These are phyloP conservation scores for Boletus huronensis DNA, from an alignment of 768 basidiomycete genomes.

Conservation along the genomic window DNA sequence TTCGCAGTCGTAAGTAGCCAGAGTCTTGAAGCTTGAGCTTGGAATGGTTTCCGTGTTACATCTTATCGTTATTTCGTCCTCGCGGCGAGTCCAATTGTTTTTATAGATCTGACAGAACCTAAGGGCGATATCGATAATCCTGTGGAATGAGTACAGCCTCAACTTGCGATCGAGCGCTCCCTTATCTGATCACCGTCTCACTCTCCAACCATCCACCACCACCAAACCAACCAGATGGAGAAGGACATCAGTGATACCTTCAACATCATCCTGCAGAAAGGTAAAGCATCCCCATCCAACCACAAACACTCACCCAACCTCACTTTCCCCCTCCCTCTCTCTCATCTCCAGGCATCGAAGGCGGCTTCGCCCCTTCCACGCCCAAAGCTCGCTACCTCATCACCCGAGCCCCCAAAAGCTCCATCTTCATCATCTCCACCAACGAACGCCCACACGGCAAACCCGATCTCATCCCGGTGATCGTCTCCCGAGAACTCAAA, in stretches of 20 bases:
- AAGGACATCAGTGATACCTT: background rate
- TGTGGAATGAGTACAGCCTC: too few relatives aligned
- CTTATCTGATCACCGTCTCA: background rate
- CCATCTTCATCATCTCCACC: constrained; percentile 43
- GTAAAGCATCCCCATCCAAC: background rate
- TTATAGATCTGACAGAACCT: too few relatives aligned
- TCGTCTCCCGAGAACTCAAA: constrained; percentile 40
- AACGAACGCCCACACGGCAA: constrained; percentile 49
- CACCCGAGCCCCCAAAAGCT: constrained; percentile 35
- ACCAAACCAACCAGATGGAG: background rate
- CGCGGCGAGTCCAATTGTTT: too few relatives aligned
- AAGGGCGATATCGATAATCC: too few relatives aligned
- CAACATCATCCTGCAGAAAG: constrained; percentile 5
- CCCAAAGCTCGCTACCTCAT: constrained; percentile 55
- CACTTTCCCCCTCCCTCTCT: too few relatives aligned
- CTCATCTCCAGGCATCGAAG: constrained; percentile 31
- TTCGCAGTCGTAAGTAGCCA: too few relatives aligned
- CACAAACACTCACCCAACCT: background rate
- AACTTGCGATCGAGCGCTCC: too few relatives aligned
- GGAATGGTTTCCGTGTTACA: too few relatives aligned
- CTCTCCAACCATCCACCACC: background rate
- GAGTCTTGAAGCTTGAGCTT: too few relatives aligned
- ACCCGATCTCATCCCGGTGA: constrained; percentile 33
- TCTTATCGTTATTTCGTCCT: too few relatives aligned
- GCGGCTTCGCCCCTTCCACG: constrained; percentile 71